Percentiles rank a stretch among this genome's conserved stretches.
Conservation (phyloP, 2,329 filamentous ascomycete genomes). For the Trichophaea hybrida region DNA sequence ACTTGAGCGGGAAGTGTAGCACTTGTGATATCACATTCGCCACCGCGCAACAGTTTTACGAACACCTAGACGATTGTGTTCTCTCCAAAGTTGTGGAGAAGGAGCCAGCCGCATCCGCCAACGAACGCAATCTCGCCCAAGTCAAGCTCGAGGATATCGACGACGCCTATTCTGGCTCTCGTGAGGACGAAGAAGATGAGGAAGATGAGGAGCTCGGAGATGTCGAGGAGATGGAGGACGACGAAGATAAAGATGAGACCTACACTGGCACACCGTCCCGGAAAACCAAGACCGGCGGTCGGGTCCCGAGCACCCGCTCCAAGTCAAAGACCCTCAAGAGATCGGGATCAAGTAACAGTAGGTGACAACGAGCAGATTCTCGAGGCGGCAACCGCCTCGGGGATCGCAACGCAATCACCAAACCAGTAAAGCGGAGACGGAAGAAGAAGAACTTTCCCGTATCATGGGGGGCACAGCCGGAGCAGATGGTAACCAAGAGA, state of each 20-base stretch:
- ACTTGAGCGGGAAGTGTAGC: slow-evolving; percentile 57
- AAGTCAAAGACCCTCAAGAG: slow-evolving; percentile 4
- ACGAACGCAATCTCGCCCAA: slow-evolving; percentile 47
- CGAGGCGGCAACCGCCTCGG: slow-evolving; percentile 52
- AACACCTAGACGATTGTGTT: slow-evolving; percentile 73
- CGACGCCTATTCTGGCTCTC: slow-evolving; percentile 17
- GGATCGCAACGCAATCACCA: slow-evolving; percentile 19
- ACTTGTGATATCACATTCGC: slow-evolving; percentile 76
- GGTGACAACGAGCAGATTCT: slow-evolving; percentile 60
- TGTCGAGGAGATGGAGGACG: slow-evolving; percentile 39
- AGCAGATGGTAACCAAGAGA: slow-evolving; percentile 98
- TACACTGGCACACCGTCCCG: slow-evolving; percentile 41
- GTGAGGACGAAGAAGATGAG: slow-evolving; percentile 28
- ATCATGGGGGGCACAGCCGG: slow-evolving; percentile 81
- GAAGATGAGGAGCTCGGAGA: slow-evolving; percentile 34
- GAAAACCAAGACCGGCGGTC: slow-evolving; percentile 20
- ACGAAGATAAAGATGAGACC: slow-evolving; percentile 41
- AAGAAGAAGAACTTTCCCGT: slow-evolving; percentile 86
- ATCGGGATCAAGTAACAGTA: slow-evolving; percentile 37
- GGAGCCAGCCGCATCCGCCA: slow-evolving; percentile 54
- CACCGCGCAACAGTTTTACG: slow-evolving; percentile 91
- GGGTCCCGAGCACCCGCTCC: slow-evolving; percentile 21
- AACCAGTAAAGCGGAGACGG: slow-evolving; percentile 23
- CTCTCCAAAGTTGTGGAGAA: slow-evolving; percentile 58
- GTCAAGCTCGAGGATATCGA: slow-evolving; percentile 44